Evolutionary conservation across 1,139 yeast genomes (phyloP).

Genomic region (Lodderomyces beijingensis): DNA sequence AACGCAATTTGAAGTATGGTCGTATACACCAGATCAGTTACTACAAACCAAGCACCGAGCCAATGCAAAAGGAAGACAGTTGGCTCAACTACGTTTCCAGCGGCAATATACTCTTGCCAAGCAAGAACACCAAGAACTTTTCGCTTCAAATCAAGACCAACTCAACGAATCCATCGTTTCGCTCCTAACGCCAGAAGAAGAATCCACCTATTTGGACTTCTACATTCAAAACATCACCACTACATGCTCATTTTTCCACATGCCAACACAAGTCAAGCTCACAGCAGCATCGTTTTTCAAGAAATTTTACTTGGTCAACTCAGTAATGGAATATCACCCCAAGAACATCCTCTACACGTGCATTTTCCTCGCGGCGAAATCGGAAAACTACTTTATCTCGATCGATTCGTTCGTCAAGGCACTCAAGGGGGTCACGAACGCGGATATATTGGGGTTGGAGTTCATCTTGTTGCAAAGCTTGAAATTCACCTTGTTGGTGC

Average conservation of each 20-base stretch:
- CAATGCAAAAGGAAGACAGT: slow-evolving; percentile 48
- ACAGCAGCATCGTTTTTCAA: slow-evolving; percentile 83
- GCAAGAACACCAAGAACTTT: slow-evolving; percentile 25
- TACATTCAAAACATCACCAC: slow-evolving; percentile 70
- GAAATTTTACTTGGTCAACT: slow-evolving; percentile 72
- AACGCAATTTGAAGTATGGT: slow-evolving; percentile 82
- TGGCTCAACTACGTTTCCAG: slow-evolving; percentile 36
- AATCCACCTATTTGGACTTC: slow-evolving; percentile 57
- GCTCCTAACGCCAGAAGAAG: slow-evolving; percentile 63
- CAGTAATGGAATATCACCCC: slow-evolving; percentile 86
- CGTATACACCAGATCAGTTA: slow-evolving; percentile 62
- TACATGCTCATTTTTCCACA: slow-evolving; percentile 39
- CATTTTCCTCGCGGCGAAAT: slow-evolving; percentile 85
- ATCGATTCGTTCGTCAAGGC: slow-evolving; percentile 75
- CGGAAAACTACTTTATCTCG: slow-evolving; percentile 85
- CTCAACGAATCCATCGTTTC: slow-evolving; percentile 29
- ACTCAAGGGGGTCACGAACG: slow-evolving; percentile 60
- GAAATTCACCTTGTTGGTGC: slow-evolving; percentile 76
- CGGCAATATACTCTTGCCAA: slow-evolving; percentile 23
- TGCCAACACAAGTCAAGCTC: slow-evolving; percentile 56
- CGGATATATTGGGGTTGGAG: slow-evolving; percentile 72
- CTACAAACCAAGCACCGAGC: slow-evolving; percentile 40
- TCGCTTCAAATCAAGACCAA: slow-evolving; percentile 21
- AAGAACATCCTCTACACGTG: slow-evolving; percentile 79
- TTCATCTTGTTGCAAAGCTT: slow-evolving; percentile 70